Evolutionary conservation across 2,329 filamentous ascomycete species (phyloP).

Genomic region (Xylariaceae sp.): DNA sequence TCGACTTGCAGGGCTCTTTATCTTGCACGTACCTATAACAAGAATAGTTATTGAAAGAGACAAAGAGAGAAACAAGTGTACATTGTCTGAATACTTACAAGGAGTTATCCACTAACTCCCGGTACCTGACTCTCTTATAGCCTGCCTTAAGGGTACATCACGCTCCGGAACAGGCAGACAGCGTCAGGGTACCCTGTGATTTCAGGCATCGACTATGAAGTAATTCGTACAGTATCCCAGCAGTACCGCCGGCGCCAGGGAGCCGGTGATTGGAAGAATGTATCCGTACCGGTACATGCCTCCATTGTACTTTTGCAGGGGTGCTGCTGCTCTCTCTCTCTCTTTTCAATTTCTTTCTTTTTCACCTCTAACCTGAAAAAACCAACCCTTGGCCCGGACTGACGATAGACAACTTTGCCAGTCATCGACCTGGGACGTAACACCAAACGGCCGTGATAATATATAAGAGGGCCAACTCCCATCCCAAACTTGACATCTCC

Average conservation of each 20-base stretch:
- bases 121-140: too few relatives aligned
- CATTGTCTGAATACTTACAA: too few relatives aligned
- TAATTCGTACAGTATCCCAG: not conserved
- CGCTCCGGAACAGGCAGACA: too few relatives aligned
- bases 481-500: constrained; percentile 2
- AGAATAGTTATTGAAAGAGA: too few relatives aligned
- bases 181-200: not conserved
- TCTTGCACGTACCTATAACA: too few relatives aligned
- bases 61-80: too few relatives aligned
- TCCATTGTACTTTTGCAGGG: not conserved
- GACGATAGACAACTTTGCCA: constrained; percentile 17
- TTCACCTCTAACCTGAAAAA: not conserved
- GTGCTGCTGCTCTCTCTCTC: not conserved
- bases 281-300: not conserved
- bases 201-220: not conserved
- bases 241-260: not conserved
- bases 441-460: constrained; percentile 7
- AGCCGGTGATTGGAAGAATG: not conserved
- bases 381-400: constrained; percentile 8
- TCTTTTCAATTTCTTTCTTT: not conserved
- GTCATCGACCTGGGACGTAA: constrained; percentile 15
- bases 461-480: constrained; percentile 17
- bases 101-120: too few relatives aligned
- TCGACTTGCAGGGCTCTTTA: too few relatives aligned
- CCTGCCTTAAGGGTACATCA: too few relatives aligned